Evolutionary conservation across 495 filamentous ascomycete genomes (phyloP).

Genomic region (Talaromyces thailandensis): DNA sequence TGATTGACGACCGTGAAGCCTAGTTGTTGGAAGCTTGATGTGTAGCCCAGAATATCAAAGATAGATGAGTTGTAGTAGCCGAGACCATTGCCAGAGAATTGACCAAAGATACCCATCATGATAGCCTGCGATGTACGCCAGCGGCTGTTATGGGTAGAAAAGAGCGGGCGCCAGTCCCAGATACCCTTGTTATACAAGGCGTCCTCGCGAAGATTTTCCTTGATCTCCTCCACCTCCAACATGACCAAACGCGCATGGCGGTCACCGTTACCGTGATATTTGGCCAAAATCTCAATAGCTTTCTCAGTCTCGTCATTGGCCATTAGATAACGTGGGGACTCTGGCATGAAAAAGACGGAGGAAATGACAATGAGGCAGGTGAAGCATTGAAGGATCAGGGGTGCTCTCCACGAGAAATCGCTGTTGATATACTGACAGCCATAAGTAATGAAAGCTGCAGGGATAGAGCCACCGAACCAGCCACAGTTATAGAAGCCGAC

Average conservation of each 20-base stretch:
- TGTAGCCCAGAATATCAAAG: constrained; percentile 31
- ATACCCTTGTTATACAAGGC: constrained; percentile 50
- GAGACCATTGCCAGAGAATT: constrained; percentile 39
- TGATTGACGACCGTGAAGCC: constrained; percentile 58
- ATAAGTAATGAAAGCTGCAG: constrained; percentile 31
- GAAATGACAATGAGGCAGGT: constrained; percentile 43
- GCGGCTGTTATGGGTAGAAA: constrained; percentile 47
- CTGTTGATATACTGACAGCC: constrained; percentile 31
- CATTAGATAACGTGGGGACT: constrained; percentile 51
- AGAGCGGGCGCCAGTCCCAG: constrained; percentile 59
- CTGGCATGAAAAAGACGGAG: constrained; percentile 51
- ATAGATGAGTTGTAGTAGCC: constrained; percentile 39
- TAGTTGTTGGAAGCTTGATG: constrained; percentile 42
- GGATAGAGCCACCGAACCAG: constrained; percentile 49
- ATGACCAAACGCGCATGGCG: constrained; percentile 42
- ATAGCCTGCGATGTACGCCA: constrained; percentile 57
- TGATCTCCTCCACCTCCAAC: constrained; percentile 47
- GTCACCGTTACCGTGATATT: constrained; percentile 51
- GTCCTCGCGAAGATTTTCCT: constrained; percentile 44
- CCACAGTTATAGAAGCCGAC: constrained; percentile 53
- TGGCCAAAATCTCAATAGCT: constrained; percentile 43
- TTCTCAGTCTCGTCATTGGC: constrained; percentile 44
- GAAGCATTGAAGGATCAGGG: constrained; percentile 35
- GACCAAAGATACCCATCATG: constrained; percentile 52
- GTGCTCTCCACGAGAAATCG: constrained; percentile 49